Evolutionary conservation across 176 grass and related monocot species (phyloP).

Genomic region (Phyllostachys edulis): DNA sequence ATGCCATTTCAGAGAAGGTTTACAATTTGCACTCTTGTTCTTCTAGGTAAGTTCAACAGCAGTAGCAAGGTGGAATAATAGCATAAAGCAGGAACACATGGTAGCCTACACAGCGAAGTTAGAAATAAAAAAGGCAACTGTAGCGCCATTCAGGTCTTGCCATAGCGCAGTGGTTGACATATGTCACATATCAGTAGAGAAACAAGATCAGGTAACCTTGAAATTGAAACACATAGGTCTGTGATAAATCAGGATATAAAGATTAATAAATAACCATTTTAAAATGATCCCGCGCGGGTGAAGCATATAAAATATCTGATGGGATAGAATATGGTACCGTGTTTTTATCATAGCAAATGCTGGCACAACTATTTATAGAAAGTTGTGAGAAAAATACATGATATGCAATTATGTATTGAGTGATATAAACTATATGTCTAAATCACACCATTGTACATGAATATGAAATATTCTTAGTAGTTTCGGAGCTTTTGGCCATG

Average conservation of each 20-base stretch:
- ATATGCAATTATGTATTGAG: not conserved
- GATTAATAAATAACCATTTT: not conserved
- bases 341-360: not conserved
- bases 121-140: not conserved
- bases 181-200: not conserved
- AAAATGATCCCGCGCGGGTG: not conserved
- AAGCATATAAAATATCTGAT: not conserved
- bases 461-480: not conserved
- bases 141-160: not conserved
- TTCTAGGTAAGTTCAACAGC: slow-evolving; percentile 7
- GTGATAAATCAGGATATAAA: not conserved
- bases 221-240: not conserved
- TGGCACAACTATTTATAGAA: not conserved
- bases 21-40: not conserved
- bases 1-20: not conserved
- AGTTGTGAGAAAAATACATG: not conserved
- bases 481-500: not conserved
- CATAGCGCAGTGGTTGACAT: not conserved
- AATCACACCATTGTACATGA: not conserved
- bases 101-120: not conserved
- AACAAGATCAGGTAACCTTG: slow-evolving; percentile 1
- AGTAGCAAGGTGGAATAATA: slow-evolving; percentile 7
- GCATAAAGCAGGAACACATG: not conserved
- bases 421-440: not conserved
- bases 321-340: not conserved